These are phyloP conservation scores for Solanum sejunctum DNA, from an alignment of 257 asterid species.

Conservation along the genomic window DNA sequence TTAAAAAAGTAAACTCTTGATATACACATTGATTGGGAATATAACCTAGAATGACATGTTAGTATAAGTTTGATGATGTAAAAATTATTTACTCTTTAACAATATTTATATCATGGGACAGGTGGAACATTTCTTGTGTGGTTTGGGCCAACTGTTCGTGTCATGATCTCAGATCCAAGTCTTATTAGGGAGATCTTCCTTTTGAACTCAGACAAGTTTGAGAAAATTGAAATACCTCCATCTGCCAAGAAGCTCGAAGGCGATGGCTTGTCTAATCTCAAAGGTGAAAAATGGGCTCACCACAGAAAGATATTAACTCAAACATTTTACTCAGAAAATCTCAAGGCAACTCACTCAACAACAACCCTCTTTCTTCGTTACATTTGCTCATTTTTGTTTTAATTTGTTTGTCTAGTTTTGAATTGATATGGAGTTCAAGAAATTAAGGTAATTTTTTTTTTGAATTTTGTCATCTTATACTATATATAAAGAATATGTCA, in stretches of 20 bases:
- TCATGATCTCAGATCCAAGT: slow-evolving; percentile 62
- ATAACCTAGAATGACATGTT: neutral
- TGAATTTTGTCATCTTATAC: no score
- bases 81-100: no score
- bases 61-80: neutral
- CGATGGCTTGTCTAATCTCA: slow-evolving; percentile 64
- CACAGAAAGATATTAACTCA: slow-evolving; percentile 77
- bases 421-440: no score
- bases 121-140: slow-evolving; percentile 69
- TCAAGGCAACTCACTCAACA: slow-evolving; percentile 36
- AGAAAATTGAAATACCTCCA: slow-evolving; percentile 68
- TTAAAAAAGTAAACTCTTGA: neutral
- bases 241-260: slow-evolving; percentile 83
- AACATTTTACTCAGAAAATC: slow-evolving; percentile 69
- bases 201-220: slow-evolving; percentile 59
- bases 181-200: slow-evolving; percentile 61
- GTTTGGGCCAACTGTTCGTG: slow-evolving; percentile 80
- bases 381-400: no score
- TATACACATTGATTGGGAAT: neutral
- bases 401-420: no score
- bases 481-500: no score
- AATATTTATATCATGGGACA: slow-evolving; percentile 1
- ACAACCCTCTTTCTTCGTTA: no score
- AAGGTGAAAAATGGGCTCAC: slow-evolving; percentile 93
- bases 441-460: no score